A percentile compares a stretch with the other conserved stretches of the same genome.
Conservation (phyloP, 2,329 filamentous ascomycete species). For the Clonostachys solani region DNA sequence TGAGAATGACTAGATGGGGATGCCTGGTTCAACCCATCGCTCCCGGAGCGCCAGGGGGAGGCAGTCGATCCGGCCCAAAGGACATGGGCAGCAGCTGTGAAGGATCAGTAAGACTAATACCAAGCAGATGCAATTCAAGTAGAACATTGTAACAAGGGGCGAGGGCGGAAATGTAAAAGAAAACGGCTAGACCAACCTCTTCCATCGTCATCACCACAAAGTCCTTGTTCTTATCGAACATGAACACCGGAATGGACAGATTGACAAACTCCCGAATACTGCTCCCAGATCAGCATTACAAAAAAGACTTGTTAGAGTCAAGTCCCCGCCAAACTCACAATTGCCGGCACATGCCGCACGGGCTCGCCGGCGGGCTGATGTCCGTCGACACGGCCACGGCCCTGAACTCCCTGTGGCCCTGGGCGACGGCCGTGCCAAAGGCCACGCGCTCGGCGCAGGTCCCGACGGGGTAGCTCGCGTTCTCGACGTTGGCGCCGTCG, state of each 20-base stretch:
- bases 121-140: neutral
- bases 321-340: conserved; percentile 53
- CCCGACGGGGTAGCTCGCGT: conserved; percentile 89
- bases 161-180: neutral
- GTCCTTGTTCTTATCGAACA: conserved; percentile 82
- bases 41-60: conserved; percentile 21
- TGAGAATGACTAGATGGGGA: neutral
- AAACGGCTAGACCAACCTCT: conserved; percentile 41
- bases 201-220: conserved; percentile 67
- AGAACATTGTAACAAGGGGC: neutral
- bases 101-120: conserved; percentile 4
- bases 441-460: conserved; percentile 94
- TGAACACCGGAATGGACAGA: conserved; percentile 72
- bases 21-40: neutral
- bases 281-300: conserved; percentile 1
- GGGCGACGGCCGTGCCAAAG: conserved; percentile 71
- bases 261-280: conserved; percentile 75
- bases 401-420: conserved; percentile 55
- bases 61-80: conserved; percentile 60
- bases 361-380: conserved; percentile 63
- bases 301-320: neutral
- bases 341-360: conserved; percentile 95
- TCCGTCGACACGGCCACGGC: conserved; percentile 86
- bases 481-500: conserved; percentile 84
- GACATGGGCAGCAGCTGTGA: conserved; percentile 61